These are phyloP conservation scores for Lagenaria siceraria DNA, from an alignment of 306 rosid genomes.

Conservation along the genomic window DNA sequence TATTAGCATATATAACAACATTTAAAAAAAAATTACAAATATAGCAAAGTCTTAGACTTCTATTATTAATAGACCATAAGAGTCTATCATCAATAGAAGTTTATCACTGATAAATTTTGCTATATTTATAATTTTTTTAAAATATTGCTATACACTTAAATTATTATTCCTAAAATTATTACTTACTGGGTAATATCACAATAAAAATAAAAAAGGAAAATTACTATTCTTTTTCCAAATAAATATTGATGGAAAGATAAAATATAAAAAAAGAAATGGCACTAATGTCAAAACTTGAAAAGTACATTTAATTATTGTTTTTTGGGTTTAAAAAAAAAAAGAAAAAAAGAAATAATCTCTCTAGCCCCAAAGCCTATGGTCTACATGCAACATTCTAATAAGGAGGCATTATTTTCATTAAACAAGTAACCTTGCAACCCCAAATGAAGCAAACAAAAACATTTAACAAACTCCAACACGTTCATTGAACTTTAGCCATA, in stretches of 20 bases:
- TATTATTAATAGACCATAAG: too few species aligned
- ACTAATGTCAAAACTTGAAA: not conserved
- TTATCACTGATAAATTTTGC: too few species aligned
- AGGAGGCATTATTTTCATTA: not conserved
- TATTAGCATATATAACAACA: too few species aligned
- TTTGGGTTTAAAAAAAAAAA: not conserved
- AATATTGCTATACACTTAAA: too few species aligned
- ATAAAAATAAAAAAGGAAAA: too few species aligned
- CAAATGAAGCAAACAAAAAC: constrained; percentile 14
- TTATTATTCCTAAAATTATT: too few species aligned
- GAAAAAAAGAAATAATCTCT: not conserved
- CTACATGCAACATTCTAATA: not conserved
- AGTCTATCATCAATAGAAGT: too few species aligned
- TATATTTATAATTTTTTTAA: too few species aligned
- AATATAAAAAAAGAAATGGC: not conserved
- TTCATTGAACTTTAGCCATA: constrained; percentile 25
- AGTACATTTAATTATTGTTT: not conserved
- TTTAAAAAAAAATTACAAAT: too few species aligned
- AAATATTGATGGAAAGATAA: not conserved
- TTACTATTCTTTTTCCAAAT: too few species aligned
- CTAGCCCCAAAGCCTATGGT: not conserved
- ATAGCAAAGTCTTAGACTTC: too few species aligned
- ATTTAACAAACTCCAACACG: constrained; percentile 12
- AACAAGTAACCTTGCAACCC: not conserved
- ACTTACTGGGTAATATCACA: too few species aligned